These are phyloP conservation scores for Tagetes patula DNA, from an alignment of 129 eudicot genomes.

Conservation along the genomic window DNA sequence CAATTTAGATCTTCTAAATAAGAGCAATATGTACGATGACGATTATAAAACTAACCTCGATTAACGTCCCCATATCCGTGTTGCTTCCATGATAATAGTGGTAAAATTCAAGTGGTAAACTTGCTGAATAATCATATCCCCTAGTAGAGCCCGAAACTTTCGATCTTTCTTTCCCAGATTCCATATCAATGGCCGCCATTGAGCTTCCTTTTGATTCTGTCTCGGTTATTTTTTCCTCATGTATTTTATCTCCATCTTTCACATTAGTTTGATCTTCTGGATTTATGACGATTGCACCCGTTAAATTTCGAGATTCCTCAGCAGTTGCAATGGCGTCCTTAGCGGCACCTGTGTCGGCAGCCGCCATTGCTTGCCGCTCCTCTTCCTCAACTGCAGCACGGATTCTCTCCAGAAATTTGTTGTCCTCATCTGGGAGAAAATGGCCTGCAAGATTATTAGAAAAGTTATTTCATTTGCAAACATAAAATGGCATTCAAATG, in stretches of 20 bases:
- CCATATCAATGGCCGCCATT: slow-evolving; percentile 21
- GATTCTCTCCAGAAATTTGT: slow-evolving; percentile 89
- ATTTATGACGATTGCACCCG: slow-evolving; percentile 30
- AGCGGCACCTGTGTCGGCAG: slow-evolving; percentile 86
- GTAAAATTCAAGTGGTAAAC: slow-evolving; percentile 86
- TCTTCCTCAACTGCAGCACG: slow-evolving; percentile 98
- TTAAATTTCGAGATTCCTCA: slow-evolving; percentile 64
- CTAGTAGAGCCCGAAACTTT: slow-evolving; percentile 37
- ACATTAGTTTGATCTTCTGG: slow-evolving; percentile 32
- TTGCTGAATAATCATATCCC: slow-evolving; percentile 64
- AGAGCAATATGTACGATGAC: neutral
- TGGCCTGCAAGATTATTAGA: slow-evolving; percentile 55
- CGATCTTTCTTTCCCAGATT: slow-evolving; percentile 35
- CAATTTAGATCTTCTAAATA: neutral
- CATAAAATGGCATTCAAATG: neutral
- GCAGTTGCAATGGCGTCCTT: slow-evolving; percentile 90
- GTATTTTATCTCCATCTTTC: slow-evolving; percentile 31
- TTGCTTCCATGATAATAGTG: slow-evolving; percentile 97
- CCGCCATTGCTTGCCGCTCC: slow-evolving; percentile 83
- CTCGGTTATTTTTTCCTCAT: slow-evolving; percentile 33
- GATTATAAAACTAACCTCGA: slow-evolving; percentile 55
- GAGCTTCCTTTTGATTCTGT: slow-evolving; percentile 32
- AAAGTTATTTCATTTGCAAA: neutral
- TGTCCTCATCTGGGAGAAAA: slow-evolving; percentile 94
- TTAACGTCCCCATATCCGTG: slow-evolving; percentile 89